phyloP scores from a whole-genome alignment of 225 moss, liverwort and hornwort species.

The Pseudoscleropodium purum region DNA sequence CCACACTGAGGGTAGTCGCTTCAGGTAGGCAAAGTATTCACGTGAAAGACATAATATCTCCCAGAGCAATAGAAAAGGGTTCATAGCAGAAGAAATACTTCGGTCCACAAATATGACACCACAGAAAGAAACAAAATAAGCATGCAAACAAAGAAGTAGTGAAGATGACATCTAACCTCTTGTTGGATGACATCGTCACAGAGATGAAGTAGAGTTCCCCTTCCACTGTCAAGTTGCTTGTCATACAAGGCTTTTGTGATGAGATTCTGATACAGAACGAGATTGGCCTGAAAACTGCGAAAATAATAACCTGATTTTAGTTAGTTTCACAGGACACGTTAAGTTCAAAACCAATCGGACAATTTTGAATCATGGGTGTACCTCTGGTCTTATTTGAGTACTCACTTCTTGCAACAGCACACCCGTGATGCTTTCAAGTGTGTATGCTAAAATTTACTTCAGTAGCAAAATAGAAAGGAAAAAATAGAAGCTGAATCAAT shows the following conservation, averaged over 20 bases:
- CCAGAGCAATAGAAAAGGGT: not conserved
- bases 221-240: slow-evolving; percentile 67
- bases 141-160: not conserved
- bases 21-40: not conserved
- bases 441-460: not conserved
- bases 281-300: slow-evolving; percentile 56
- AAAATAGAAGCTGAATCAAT: not conserved
- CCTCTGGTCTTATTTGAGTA: not conserved
- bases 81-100: not conserved
- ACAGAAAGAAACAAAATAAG: not conserved
- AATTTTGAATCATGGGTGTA: not conserved
- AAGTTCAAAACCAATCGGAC: not conserved
- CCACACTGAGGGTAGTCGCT: not conserved
- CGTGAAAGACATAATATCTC: not conserved
- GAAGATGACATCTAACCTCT: slow-evolving; percentile 30
- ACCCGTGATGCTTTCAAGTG: not conserved
- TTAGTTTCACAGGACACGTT: not conserved
- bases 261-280: slow-evolving; percentile 48
- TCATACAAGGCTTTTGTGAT: slow-evolving; percentile 58
- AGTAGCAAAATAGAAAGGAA: not conserved
- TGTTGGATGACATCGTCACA: slow-evolving; percentile 67
- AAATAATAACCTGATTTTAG: not conserved
- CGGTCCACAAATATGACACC: not conserved
- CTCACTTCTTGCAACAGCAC: not conserved
- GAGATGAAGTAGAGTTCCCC: slow-evolving; percentile 60